Conservation (phyloP, 2,329 filamentous ascomycete species). For the Neofusicoccum kwambonambiense region DNA sequence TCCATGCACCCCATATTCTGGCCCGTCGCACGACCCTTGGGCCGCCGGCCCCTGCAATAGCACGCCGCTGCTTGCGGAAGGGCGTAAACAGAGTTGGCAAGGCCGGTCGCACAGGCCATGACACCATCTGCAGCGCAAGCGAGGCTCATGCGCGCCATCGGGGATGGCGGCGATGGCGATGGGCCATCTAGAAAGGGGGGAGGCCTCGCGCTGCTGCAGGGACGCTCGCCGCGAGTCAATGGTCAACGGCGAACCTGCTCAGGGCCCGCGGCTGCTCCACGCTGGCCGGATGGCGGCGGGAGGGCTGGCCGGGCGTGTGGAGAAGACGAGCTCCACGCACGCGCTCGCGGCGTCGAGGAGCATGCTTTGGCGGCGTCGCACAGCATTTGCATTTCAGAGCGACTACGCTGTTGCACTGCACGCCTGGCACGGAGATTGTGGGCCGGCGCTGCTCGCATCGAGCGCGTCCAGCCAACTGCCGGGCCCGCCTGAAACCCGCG, state of each 20-base stretch:
- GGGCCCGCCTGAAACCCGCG: neutral
- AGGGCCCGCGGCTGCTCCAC: neutral
- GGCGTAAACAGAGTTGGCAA: neutral
- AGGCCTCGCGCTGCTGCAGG: neutral
- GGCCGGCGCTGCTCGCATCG: neutral
- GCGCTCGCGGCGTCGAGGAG: neutral
- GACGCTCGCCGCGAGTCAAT: constrained; percentile 5
- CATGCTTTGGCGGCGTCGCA: neutral
- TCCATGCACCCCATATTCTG: constrained; percentile 11
- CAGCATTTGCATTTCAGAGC: neutral
- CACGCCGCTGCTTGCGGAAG: neutral
- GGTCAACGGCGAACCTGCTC: neutral
- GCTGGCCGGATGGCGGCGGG: constrained; percentile 1
- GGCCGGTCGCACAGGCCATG: neutral
- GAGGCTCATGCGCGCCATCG: constrained; percentile 14
- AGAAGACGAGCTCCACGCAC: neutral
- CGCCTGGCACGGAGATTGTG: neutral
- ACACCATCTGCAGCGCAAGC: neutral
- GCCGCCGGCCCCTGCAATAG: neutral
- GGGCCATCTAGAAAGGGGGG: neutral
- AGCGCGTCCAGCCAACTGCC: neutral
- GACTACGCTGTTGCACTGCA: constrained; percentile 1
- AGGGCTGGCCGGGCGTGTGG: neutral
- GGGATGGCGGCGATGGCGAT: neutral
- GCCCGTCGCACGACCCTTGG: neutral